Percentiles rank a stretch among this genome's conserved stretches.
These are phyloP conservation scores for Cercospora janseana DNA, from an alignment of 2,329 filamentous ascomycete species.

Conservation along the genomic window DNA sequence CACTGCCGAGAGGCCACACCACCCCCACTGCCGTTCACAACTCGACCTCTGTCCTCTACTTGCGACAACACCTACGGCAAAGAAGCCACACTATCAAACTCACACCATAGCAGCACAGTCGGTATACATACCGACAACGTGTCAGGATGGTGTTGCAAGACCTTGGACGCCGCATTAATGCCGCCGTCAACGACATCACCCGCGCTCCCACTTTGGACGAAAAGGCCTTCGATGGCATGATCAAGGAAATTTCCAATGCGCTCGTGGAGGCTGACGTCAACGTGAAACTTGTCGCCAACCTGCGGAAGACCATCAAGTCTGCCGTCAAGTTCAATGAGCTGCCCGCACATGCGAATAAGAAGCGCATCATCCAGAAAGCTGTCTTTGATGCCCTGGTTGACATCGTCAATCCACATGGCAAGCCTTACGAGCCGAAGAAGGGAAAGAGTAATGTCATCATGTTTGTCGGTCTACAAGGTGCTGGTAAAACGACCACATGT, in stretches of 20 bases:
- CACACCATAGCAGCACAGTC: conserved; percentile 14
- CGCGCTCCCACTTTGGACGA: conserved; percentile 91
- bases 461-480: conserved; percentile 97
- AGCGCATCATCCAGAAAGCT: conserved; percentile 93
- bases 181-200: conserved; percentile 90
- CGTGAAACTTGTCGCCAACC: conserved; percentile 82
- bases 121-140: not conserved
- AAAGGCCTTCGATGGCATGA: conserved; percentile 97
- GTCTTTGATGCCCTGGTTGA: conserved; percentile 96
- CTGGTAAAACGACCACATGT: conserved; percentile 96
- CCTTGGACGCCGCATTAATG: conserved; percentile 95
- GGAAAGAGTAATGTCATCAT: conserved; percentile 96
- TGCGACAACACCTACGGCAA: not conserved
- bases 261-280: conserved; percentile 97
- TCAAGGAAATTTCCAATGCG: conserved; percentile 96
- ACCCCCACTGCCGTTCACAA: not conserved
- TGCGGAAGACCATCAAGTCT: conserved; percentile 88
- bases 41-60: not conserved
- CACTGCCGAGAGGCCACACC: not conserved
- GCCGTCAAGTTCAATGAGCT: conserved; percentile 94
- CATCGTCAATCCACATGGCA: conserved; percentile 91
- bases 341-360: conserved; percentile 91
- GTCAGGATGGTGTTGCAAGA: conserved; percentile 91
- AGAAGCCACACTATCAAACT: conserved; percentile 6
- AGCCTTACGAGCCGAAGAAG: conserved; percentile 96